These are phyloP conservation scores for Chrysopogon serrulatus DNA, from an alignment of 176 grass and related monocot species.

Conservation along the genomic window DNA sequence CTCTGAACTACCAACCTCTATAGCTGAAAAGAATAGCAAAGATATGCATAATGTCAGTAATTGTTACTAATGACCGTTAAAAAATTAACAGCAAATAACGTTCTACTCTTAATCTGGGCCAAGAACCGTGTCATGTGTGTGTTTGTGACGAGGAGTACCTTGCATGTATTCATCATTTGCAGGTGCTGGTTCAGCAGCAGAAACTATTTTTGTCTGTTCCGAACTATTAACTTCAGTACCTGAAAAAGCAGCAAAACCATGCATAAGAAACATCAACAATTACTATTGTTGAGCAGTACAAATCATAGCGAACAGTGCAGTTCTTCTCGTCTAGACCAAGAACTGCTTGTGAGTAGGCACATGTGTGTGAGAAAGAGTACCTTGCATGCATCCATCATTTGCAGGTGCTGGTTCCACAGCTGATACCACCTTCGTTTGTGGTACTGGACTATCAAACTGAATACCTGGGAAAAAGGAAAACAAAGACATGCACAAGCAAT, in stretches of 20 bases:
- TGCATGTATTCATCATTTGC: constrained; percentile 13
- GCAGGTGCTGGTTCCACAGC: background rate
- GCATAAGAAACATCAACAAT: background rate
- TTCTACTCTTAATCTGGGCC: background rate
- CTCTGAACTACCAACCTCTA: background rate
- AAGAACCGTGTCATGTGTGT: background rate
- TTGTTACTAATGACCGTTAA: background rate
- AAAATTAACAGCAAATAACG: background rate
- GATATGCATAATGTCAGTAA: background rate
- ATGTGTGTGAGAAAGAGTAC: background rate
- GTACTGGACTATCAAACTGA: background rate
- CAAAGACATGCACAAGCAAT: background rate
- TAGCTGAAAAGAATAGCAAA: background rate
- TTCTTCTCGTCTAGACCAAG: background rate
- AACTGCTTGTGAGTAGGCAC: background rate
- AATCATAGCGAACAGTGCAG: background rate
- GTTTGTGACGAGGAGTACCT: constrained; percentile 2
- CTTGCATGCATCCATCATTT: constrained; percentile 11
- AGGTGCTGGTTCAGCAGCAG: background rate
- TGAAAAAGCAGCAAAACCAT: background rate
- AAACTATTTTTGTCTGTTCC: constrained; percentile 7
- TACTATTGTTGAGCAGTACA: background rate
- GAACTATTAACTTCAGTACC: background rate
- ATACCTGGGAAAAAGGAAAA: background rate
- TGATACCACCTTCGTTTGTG: background rate